Evolutionary conservation across 345 rosid species (phyloP).

Genomic region (Lumnitzera racemosa): DNA sequence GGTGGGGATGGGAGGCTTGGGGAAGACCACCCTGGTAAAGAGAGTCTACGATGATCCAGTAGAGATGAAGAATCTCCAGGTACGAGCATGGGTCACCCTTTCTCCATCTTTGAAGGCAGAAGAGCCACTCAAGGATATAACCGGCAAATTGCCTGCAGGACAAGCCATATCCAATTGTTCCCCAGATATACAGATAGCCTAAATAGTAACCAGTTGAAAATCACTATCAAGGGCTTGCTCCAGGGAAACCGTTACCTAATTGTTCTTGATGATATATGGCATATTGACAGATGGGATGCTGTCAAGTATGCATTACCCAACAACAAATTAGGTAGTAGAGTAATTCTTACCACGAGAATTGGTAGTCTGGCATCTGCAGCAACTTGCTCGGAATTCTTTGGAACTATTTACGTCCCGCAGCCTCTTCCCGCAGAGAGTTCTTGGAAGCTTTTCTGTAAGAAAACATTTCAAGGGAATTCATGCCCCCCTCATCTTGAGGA

Average conservation of each 20-base stretch:
- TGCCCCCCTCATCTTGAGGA: conserved; percentile 18
- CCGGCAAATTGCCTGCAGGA: conserved; percentile 5
- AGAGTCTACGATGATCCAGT: conserved; percentile 17
- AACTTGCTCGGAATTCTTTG: conserved; percentile 2
- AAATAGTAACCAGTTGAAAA: conserved; percentile 7
- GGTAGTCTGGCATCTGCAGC: conserved; percentile 9
- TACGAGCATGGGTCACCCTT: conserved; percentile 19
- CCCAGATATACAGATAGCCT: conserved; percentile 8
- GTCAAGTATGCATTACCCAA: conserved; percentile 19
- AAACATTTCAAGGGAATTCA: conserved; percentile 5
- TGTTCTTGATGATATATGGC: conserved; percentile 28
- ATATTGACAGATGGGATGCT: conserved; percentile 17
- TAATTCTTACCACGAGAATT: conserved; percentile 17
- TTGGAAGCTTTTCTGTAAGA: conserved; percentile 22
- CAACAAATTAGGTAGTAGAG: conserved; percentile 12
- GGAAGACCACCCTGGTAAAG: conserved; percentile 29
- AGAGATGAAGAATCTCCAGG: conserved; percentile 13
- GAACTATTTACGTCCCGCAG: conserved; percentile 1
- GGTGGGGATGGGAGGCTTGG: conserved; percentile 31
- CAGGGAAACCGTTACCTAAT: conserved; percentile 15
- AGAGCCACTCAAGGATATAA: conserved; percentile 12
- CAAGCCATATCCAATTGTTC: conserved; percentile 2
- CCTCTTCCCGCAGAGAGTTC: conserved; percentile 12
- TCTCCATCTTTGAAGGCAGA: conserved; percentile 14
- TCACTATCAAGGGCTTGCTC: conserved; percentile 12